Evolutionary conservation across 192 early-diverging fungal genomes (phyloP).

Genomic region (Coemansia sp.): DNA sequence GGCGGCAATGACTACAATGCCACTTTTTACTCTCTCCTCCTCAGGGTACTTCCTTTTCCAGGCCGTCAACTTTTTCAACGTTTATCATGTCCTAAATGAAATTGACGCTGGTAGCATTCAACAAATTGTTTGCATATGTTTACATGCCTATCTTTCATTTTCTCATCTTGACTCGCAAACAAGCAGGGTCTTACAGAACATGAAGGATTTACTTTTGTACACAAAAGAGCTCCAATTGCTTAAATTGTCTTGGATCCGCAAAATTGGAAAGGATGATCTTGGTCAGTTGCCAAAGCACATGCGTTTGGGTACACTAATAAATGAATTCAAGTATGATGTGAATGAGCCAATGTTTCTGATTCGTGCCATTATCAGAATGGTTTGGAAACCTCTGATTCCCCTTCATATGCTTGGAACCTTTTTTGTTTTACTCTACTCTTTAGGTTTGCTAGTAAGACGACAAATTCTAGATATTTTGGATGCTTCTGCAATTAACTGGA

Average conservation of each 20-base stretch:
- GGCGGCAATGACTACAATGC: neutral
- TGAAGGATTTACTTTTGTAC: slow-evolving; percentile 8
- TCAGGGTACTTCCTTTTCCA: slow-evolving; percentile 11
- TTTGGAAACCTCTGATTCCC: slow-evolving; percentile 40
- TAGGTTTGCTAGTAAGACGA: slow-evolving; percentile 1
- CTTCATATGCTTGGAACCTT: slow-evolving; percentile 15
- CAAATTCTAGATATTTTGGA: slow-evolving; percentile 25
- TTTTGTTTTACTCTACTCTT: neutral
- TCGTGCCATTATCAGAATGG: slow-evolving; percentile 35
- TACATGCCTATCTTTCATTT: slow-evolving; percentile 11
- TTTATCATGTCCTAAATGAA: slow-evolving; percentile 10
- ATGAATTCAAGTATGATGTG: slow-evolving; percentile 35
- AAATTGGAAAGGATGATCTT: slow-evolving; percentile 18
- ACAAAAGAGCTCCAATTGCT: slow-evolving; percentile 25
- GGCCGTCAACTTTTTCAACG: slow-evolving; percentile 2
- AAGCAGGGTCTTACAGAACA: neutral
- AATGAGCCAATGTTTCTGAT: slow-evolving; percentile 37
- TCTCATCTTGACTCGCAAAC: slow-evolving; percentile 14
- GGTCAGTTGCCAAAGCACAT: slow-evolving; percentile 23
- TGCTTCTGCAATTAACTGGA: slow-evolving; percentile 11
- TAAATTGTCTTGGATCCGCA: slow-evolving; percentile 11
- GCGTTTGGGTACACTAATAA: slow-evolving; percentile 6
- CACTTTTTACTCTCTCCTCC: slow-evolving; percentile 5
- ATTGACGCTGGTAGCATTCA: neutral
- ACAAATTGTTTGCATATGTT: neutral